phyloP scores from a whole-genome alignment of 192 early-diverging fungal genomes.

The Coemansia sp. region DNA sequence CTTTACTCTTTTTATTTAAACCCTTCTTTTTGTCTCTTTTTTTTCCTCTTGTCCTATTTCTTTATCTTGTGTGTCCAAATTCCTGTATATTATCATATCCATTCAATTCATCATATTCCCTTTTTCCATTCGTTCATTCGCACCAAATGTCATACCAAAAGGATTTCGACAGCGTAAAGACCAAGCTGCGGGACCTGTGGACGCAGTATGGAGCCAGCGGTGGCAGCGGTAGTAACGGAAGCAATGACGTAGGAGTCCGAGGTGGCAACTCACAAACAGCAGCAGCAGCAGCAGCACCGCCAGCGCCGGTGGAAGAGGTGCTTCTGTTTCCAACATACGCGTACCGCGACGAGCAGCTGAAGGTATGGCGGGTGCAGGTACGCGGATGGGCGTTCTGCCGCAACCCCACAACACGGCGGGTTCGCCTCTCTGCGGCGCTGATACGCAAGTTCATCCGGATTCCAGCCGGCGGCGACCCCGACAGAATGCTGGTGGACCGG shows the following conservation, averaged over 20 bases:
- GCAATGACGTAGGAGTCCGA: background rate
- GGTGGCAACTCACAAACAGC: background rate
- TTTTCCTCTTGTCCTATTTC: too few species aligned
- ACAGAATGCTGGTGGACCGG: conserved; percentile 38
- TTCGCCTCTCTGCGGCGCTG: conserved; percentile 33
- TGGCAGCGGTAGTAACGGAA: background rate
- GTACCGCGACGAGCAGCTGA: conserved; percentile 50
- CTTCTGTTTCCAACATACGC: conserved; percentile 51
- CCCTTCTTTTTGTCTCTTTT: too few species aligned
- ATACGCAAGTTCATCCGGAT: conserved; percentile 46
- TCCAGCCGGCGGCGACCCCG: conserved; percentile 26
- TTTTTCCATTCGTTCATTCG: background rate
- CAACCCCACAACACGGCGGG: conserved; percentile 30
- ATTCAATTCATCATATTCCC: background rate
- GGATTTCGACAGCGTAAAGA: conserved; percentile 39
- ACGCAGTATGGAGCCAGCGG: conserved; percentile 21
- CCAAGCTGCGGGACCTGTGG: conserved; percentile 42
- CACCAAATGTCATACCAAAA: conserved; percentile 11
- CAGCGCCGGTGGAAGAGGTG: conserved; percentile 31
- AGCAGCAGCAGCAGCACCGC: background rate
- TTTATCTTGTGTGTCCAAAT: too few species aligned
- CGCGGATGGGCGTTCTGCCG: conserved; percentile 50
- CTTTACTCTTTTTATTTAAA: too few species aligned
- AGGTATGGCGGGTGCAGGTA: conserved; percentile 52
- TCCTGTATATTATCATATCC: background rate